Evolutionary conservation across 306 rosid genomes (phyloP).

Genomic region (Luffa aegyptiaca): DNA sequence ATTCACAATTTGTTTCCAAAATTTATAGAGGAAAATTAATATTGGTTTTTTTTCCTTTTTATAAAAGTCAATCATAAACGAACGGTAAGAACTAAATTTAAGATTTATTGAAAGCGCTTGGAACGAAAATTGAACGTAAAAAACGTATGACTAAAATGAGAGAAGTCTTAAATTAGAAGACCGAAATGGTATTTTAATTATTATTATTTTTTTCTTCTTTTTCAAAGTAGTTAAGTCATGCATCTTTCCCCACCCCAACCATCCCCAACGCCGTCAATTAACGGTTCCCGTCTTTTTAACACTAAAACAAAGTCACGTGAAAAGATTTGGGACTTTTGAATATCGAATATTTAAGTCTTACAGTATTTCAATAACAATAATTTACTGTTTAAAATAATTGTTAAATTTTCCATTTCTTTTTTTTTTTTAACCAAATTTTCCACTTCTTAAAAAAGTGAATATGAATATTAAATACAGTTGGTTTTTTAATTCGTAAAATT

Average conservation of each 20-base stretch:
- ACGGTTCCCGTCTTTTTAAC: neutral
- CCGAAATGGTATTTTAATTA: too few relatives aligned
- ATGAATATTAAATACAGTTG: neutral
- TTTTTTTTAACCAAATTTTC: neutral
- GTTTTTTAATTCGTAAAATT: neutral
- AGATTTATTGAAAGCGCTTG: too few relatives aligned
- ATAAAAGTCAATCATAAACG: too few relatives aligned
- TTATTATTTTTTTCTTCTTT: neutral
- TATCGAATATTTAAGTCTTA: neutral
- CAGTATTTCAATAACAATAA: neutral
- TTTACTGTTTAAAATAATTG: neutral
- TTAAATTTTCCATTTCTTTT: neutral
- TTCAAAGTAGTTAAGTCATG: neutral
- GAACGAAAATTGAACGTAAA: too few relatives aligned
- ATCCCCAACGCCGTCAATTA: neutral
- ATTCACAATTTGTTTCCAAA: too few relatives aligned
- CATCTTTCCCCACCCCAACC: neutral
- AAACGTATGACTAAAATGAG: too few relatives aligned
- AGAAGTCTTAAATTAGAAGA: too few relatives aligned
- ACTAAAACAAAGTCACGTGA: neutral
- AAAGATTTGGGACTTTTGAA: neutral
- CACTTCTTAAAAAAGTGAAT: neutral
- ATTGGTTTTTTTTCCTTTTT: too few relatives aligned
- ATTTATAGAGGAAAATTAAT: too few relatives aligned
- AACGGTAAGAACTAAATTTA: too few relatives aligned